Percentiles rank a stretch among this genome's conserved stretches.
Evolutionary conservation across 768 basidiomycete genomes (phyloP).

Genomic region (Suillus americanus): DNA sequence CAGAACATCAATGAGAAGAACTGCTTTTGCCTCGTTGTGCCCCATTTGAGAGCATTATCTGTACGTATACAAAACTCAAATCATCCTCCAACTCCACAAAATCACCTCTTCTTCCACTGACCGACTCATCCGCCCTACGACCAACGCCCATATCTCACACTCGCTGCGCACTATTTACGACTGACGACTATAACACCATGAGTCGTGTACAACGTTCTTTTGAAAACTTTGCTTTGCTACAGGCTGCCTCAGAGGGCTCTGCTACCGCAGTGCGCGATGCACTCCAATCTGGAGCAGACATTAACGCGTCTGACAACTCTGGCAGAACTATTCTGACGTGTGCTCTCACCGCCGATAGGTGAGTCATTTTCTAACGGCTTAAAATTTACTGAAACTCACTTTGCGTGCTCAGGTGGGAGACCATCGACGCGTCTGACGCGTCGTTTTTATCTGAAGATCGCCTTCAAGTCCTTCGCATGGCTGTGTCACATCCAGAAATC

Average conservation of each 20-base stretch:
- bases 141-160: slow-evolving; percentile 3
- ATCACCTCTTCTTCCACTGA: slow-evolving; percentile 2
- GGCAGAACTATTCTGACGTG: slow-evolving; percentile 68
- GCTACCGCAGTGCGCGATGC: slow-evolving; percentile 51
- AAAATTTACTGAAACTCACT: slow-evolving; percentile 4
- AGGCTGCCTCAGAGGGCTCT: slow-evolving; percentile 57
- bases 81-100: slow-evolving; percentile 5
- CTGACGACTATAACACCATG: slow-evolving; percentile 33
- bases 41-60: slow-evolving; percentile 23
- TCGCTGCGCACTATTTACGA: slow-evolving; percentile 25
- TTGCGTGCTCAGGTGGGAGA: slow-evolving; percentile 59
- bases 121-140: slow-evolving; percentile 20
- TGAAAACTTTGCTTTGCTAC: slow-evolving; percentile 47
- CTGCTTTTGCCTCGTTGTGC: slow-evolving; percentile 12
- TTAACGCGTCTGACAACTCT: slow-evolving; percentile 60
- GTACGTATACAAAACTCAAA: slow-evolving; percentile 25
- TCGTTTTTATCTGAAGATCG: slow-evolving; percentile 60
- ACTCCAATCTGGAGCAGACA: slow-evolving; percentile 60
- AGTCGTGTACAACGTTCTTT: slow-evolving; percentile 39
- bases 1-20: slow-evolving; percentile 8
- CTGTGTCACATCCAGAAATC: slow-evolving; percentile 55
- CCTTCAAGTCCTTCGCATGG: slow-evolving; percentile 53
- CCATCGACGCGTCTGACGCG: slow-evolving; percentile 69
- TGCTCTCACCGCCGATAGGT: slow-evolving; percentile 74
- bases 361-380: slow-evolving; percentile 22